phyloP scores from a whole-genome alignment of 2,329 filamentous ascomycete species.

The Penicillium sp. region DNA sequence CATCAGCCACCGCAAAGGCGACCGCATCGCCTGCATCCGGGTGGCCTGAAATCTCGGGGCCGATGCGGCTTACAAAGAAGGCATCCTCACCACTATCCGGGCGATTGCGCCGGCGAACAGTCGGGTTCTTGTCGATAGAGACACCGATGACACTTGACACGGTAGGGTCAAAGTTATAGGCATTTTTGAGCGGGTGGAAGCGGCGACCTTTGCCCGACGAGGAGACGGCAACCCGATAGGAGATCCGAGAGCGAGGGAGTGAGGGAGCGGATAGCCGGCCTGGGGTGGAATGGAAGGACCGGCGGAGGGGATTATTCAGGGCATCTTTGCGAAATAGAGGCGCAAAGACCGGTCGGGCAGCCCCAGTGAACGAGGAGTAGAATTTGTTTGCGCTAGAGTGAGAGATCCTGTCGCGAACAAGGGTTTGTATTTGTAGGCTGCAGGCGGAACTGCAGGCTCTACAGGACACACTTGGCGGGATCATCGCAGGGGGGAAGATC shows the following conservation, averaged over 20 bases:
- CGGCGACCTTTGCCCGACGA: slow-evolving; percentile 73
- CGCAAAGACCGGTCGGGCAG: not conserved
- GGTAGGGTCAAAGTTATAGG: slow-evolving; percentile 70
- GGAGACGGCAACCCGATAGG: slow-evolving; percentile 73
- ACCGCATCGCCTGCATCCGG: slow-evolving; percentile 64
- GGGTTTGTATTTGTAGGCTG: slow-evolving; percentile 38
- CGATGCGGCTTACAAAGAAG: slow-evolving; percentile 87
- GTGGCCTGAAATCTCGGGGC: slow-evolving; percentile 36
- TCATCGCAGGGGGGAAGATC: slow-evolving; percentile 33
- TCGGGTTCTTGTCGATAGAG: slow-evolving; percentile 46
- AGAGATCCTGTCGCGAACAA: slow-evolving; percentile 29
- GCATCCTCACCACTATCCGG: slow-evolving; percentile 90
- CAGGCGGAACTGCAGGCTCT: slow-evolving; percentile 41
- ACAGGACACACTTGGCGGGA: slow-evolving; percentile 34
- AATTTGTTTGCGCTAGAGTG: slow-evolving; percentile 16
- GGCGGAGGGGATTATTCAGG: slow-evolving; percentile 9
- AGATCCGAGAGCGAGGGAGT: slow-evolving; percentile 49
- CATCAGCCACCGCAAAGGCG: slow-evolving; percentile 88
- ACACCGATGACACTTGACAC: slow-evolving; percentile 44
- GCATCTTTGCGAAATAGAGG: not conserved
- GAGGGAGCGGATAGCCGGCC: slow-evolving; percentile 30
- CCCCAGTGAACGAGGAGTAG: slow-evolving; percentile 6
- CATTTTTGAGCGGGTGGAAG: slow-evolving; percentile 69
- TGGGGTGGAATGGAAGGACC: slow-evolving; percentile 37
- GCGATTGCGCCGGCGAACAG: slow-evolving; percentile 63